Conservation (phyloP, 768 basidiomycete genomes). For the Collybia mongolica region DNA sequence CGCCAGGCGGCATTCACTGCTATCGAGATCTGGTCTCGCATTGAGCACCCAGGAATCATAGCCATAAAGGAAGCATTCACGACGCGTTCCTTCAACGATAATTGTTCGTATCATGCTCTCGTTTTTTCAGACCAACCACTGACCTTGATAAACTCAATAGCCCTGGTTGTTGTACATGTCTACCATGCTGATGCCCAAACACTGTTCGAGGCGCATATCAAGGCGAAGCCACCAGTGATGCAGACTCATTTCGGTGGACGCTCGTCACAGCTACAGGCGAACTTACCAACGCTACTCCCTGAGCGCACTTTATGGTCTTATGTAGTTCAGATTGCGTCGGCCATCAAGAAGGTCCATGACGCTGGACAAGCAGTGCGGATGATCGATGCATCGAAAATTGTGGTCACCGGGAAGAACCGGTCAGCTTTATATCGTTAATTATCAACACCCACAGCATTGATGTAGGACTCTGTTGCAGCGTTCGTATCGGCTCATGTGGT, state of each 20-base stretch:
- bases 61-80: slow-evolving; percentile 91
- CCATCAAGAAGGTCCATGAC: slow-evolving; percentile 84
- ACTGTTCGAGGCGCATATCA: slow-evolving; percentile 76
- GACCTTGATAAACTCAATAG: slow-evolving; percentile 34
- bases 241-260: slow-evolving; percentile 20
- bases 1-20: slow-evolving; percentile 78
- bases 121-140: background rate
- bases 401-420: slow-evolving; percentile 91
- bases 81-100: slow-evolving; percentile 87
- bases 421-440: slow-evolving; percentile 20
- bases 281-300: slow-evolving; percentile 42
- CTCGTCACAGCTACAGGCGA: slow-evolving; percentile 19
- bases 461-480: slow-evolving; percentile 33
- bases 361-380: slow-evolving; percentile 76
- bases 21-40: slow-evolving; percentile 83
- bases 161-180: slow-evolving; percentile 88
- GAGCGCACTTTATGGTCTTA: slow-evolving; percentile 93
- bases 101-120: slow-evolving; percentile 56
- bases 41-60: slow-evolving; percentile 86
- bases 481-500: slow-evolving; percentile 87
- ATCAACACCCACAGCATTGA: background rate
- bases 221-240: slow-evolving; percentile 40
- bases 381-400: slow-evolving; percentile 83
- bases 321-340: slow-evolving; percentile 85
- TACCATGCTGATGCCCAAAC: slow-evolving; percentile 86